Percentiles rank a stretch among this genome's conserved stretches.
Conservation (phyloP, 805 yeast species). For the Kazachstania martiniae region DNA sequence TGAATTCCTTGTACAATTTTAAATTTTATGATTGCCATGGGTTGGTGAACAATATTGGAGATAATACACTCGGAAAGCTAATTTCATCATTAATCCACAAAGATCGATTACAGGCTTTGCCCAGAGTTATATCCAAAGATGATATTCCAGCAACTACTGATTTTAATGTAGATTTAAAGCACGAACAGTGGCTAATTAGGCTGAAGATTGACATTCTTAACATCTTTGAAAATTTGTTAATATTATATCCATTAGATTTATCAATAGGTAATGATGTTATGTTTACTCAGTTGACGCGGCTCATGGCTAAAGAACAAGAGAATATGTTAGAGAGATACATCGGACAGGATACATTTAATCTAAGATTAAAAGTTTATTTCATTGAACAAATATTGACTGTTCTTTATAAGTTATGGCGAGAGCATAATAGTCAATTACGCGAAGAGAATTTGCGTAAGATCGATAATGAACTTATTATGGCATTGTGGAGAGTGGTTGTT, state of each 20-base stretch:
- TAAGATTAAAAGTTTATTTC: slow-evolving; percentile 7
- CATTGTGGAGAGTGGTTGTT: slow-evolving; percentile 42
- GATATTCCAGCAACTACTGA: slow-evolving; percentile 6
- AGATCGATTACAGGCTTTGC: slow-evolving; percentile 14
- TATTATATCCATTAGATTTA: slow-evolving; percentile 10
- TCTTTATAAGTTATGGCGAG: slow-evolving; percentile 14
- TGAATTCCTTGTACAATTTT: slow-evolving; percentile 3
- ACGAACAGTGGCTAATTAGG: slow-evolving; percentile 17
- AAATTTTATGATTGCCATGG: slow-evolving; percentile 16
- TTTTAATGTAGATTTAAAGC: slow-evolving; percentile 6
- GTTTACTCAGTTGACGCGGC: slow-evolving; percentile 14
- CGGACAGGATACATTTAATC: slow-evolving; percentile 16
- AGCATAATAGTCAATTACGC: slow-evolving; percentile 8
- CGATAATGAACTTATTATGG: slow-evolving; percentile 37
- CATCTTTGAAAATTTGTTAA: slow-evolving; percentile 36
- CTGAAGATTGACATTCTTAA: slow-evolving; percentile 37
- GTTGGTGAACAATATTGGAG: slow-evolving; percentile 20
- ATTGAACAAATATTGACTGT: slow-evolving; percentile 14
- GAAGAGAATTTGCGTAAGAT: slow-evolving; percentile 23
- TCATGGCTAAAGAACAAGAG: slow-evolving; percentile 29
- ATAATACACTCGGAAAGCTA: slow-evolving; percentile 14
- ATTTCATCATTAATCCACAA: slow-evolving; percentile 14
- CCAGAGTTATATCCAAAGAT: slow-evolving; percentile 21
- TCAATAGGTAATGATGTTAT: slow-evolving; percentile 14
- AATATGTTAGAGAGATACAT: slow-evolving; percentile 16